phyloP scores from a whole-genome alignment of 306 rosid genomes.

The Castanea crenata region DNA sequence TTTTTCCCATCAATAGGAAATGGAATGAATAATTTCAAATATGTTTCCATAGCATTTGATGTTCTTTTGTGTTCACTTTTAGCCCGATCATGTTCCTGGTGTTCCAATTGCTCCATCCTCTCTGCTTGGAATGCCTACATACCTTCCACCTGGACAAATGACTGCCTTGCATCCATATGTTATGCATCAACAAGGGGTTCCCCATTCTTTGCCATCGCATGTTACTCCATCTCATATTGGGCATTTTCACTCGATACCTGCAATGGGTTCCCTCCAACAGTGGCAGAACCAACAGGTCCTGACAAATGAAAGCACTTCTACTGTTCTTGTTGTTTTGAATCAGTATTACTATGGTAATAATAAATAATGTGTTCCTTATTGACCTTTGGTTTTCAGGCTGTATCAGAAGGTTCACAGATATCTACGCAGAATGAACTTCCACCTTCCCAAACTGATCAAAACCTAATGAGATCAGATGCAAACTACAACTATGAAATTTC shows the following conservation, averaged over 20 bases:
- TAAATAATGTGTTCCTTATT: neutral
- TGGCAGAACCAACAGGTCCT: conserved; percentile 90
- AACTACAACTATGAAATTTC: conserved; percentile 65
- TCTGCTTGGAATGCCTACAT: conserved; percentile 83
- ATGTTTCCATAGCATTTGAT: neutral
- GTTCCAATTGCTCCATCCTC: conserved; percentile 77
- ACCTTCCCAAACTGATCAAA: conserved; percentile 64
- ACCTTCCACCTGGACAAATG: conserved; percentile 83
- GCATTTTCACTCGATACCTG: conserved; percentile 67
- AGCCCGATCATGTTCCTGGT: conserved; percentile 66
- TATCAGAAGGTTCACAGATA: conserved; percentile 59
- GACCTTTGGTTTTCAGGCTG: conserved; percentile 43
- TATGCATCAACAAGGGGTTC: conserved; percentile 85
- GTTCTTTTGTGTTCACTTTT: conserved; percentile 23
- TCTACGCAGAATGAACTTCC: conserved; percentile 53
- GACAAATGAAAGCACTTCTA: conserved; percentile 9
- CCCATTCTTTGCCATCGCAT: conserved; percentile 72
- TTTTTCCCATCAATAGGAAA: neutral
- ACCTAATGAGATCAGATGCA: conserved; percentile 54
- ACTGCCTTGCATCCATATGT: conserved; percentile 81
- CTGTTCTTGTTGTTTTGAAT: neutral
- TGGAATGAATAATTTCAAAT: neutral
- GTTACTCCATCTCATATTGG: conserved; percentile 80
- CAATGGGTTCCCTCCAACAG: conserved; percentile 75
- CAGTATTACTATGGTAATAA: neutral